Conservation (phyloP, 2,329 filamentous ascomycete genomes). For the Fusarium devonianum region DNA sequence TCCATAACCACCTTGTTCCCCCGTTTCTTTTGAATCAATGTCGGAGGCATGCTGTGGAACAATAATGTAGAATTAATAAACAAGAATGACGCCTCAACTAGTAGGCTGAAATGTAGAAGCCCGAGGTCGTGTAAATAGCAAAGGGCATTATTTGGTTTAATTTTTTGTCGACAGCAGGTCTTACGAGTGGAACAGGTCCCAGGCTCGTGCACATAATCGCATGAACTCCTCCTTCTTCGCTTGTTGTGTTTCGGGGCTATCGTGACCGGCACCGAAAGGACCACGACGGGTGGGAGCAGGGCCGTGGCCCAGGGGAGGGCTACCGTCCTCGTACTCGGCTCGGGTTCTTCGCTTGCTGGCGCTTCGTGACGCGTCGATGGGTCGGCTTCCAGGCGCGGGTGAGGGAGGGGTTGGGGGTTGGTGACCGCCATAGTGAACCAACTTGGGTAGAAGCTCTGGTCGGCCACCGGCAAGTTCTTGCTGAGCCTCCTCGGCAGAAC, state of each 20-base stretch:
- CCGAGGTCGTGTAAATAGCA: constrained; percentile 27
- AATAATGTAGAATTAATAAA: constrained; percentile 37
- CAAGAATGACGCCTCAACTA: constrained; percentile 32
- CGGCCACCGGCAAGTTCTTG: constrained; percentile 89
- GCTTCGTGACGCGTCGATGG: constrained; percentile 61
- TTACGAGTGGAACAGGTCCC: constrained; percentile 97
- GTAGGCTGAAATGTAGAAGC: constrained; percentile 12
- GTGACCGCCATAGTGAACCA: constrained; percentile 94
- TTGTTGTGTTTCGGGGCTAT: constrained; percentile 81
- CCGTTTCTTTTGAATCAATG: constrained; percentile 35
- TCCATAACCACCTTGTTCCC: constrained; percentile 23
- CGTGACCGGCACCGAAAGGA: constrained; percentile 81
- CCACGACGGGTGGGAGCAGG: constrained; percentile 68
- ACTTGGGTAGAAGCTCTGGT: constrained; percentile 87
- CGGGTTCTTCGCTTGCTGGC: constrained; percentile 77
- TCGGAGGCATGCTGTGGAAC: constrained; percentile 26
- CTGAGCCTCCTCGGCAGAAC: constrained; percentile 94
- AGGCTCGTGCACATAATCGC: constrained; percentile 83
- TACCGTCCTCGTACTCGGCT: constrained; percentile 94
- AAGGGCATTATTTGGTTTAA: constrained; percentile 26
- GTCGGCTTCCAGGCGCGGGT: constrained; percentile 64
- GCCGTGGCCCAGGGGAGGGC: constrained; percentile 81
- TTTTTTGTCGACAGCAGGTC: constrained; percentile 10
- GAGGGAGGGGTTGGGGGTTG: constrained; percentile 93
- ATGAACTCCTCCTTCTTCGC: constrained; percentile 95